These are phyloP conservation scores for Umbelopsis isabellina DNA, from an alignment of 192 early-diverging fungal genomes.

Conservation along the genomic window DNA sequence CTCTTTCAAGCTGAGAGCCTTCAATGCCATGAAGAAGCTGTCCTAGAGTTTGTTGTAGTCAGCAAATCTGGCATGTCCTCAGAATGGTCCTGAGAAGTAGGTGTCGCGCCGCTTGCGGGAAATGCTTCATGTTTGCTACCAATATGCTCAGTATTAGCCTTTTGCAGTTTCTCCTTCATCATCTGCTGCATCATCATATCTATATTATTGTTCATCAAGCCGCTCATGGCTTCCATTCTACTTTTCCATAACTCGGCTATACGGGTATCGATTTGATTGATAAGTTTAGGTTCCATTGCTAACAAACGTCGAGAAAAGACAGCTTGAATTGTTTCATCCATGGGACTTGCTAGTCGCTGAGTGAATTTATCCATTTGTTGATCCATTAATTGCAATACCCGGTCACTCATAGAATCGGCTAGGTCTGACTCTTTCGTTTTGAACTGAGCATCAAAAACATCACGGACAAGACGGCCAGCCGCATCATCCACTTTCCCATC, in stretches of 20 bases:
- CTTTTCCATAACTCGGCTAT: slow-evolving; percentile 16
- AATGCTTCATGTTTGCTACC: slow-evolving; percentile 2
- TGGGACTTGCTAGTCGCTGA: neutral
- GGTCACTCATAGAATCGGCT: neutral
- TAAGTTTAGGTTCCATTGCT: slow-evolving; percentile 8
- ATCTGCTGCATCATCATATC: slow-evolving; percentile 14
- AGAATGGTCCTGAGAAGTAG: slow-evolving; percentile 1
- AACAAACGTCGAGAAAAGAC: slow-evolving; percentile 3
- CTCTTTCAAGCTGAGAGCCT: neutral
- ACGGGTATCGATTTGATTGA: slow-evolving; percentile 1
- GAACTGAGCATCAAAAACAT: slow-evolving; percentile 4
- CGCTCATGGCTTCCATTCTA: slow-evolving; percentile 15
- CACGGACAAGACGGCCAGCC: slow-evolving; percentile 9
- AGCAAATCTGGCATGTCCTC: neutral
- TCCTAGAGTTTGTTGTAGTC: neutral
- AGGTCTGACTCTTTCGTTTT: neutral
- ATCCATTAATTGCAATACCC: neutral
- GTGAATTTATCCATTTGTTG: slow-evolving; percentile 8
- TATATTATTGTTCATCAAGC: slow-evolving; percentile 3
- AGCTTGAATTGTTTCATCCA: slow-evolving; percentile 2
- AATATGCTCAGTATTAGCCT: neutral
- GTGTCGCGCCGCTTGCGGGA: neutral
- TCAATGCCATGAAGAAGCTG: neutral
- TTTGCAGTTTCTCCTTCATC: slow-evolving; percentile 3
- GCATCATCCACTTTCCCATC: slow-evolving; percentile 1